Evolutionary conservation across 2,329 filamentous ascomycete species (phyloP).

Genomic region (Westerdykella sp.): DNA sequence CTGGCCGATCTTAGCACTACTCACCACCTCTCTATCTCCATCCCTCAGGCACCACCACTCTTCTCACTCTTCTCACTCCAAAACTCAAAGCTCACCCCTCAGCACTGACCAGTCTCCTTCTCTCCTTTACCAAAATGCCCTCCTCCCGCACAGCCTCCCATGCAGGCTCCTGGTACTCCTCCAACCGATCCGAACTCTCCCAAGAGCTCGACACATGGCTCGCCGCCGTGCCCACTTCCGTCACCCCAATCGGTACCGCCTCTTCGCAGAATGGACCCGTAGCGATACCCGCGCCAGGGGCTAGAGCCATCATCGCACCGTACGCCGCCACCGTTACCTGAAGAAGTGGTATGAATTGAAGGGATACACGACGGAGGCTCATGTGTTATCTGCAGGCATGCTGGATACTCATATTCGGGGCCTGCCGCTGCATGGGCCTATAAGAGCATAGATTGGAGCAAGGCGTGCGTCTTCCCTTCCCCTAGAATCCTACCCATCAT

Average conservation of each 20-base stretch:
- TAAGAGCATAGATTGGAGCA: constrained; percentile 74
- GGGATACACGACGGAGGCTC: constrained; percentile 13
- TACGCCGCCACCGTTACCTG: constrained; percentile 44
- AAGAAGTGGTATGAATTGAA: background rate
- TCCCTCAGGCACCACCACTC: background rate
- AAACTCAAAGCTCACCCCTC: background rate
- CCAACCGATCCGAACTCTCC: constrained; percentile 53
- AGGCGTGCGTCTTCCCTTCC: constrained; percentile 48
- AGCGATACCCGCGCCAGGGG: constrained; percentile 62
- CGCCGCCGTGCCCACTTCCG: constrained; percentile 58
- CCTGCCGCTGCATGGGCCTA: constrained; percentile 92
- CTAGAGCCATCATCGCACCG: constrained; percentile 88
- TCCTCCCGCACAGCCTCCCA: constrained; percentile 59
- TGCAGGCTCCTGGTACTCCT: constrained; percentile 82
- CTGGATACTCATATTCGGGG: constrained; percentile 88
- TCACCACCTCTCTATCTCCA: constrained; percentile 1
- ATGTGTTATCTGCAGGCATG: constrained; percentile 59
- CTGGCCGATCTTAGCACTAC: constrained; percentile 4
- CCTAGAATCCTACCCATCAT: background rate
- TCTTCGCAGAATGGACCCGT: constrained; percentile 33
- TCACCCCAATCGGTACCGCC: constrained; percentile 54
- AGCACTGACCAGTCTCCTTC: background rate
- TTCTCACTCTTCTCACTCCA: background rate
- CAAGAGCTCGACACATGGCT: constrained; percentile 69
- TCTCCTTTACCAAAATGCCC: constrained; percentile 22